These are phyloP conservation scores for Pisolithus albus DNA, from an alignment of 768 basidiomycete genomes.

Conservation along the genomic window DNA sequence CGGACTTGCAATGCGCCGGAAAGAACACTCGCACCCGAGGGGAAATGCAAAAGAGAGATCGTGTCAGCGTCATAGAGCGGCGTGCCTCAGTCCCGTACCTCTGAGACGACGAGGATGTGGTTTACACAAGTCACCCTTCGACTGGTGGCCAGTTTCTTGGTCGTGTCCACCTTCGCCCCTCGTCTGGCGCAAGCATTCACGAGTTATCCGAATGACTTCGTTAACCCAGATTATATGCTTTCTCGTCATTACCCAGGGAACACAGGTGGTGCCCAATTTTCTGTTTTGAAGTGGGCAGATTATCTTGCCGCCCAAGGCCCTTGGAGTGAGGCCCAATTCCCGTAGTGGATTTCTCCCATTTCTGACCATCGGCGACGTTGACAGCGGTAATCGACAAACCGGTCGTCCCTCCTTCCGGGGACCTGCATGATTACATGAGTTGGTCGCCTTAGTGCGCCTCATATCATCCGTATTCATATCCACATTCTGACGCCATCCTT, in stretches of 20 bases:
- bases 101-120: background rate
- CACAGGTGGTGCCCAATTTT: conserved; percentile 40
- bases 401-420: conserved; percentile 42
- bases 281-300: conserved; percentile 44
- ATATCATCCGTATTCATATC: background rate
- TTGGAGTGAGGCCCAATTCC: conserved; percentile 42
- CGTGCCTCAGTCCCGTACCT: background rate
- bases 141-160: background rate
- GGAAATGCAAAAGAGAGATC: too few species aligned
- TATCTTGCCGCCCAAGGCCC: conserved; percentile 37
- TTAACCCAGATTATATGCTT: conserved; percentile 45
- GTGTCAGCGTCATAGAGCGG: background rate
- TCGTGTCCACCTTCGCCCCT: background rate
- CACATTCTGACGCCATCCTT: background rate
- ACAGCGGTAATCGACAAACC: conserved; percentile 45
- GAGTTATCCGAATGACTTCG: conserved; percentile 50
- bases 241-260: conserved; percentile 34
- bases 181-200: conserved; percentile 15
- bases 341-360: background rate
- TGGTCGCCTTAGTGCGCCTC: conserved; percentile 59
- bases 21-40: too few species aligned
- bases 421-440: conserved; percentile 60
- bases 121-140: background rate
- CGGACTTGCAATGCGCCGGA: too few species aligned
- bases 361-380: background rate